Evolutionary conservation across 768 basidiomycete species (phyloP).

Genomic region (Nidularia sp.): DNA sequence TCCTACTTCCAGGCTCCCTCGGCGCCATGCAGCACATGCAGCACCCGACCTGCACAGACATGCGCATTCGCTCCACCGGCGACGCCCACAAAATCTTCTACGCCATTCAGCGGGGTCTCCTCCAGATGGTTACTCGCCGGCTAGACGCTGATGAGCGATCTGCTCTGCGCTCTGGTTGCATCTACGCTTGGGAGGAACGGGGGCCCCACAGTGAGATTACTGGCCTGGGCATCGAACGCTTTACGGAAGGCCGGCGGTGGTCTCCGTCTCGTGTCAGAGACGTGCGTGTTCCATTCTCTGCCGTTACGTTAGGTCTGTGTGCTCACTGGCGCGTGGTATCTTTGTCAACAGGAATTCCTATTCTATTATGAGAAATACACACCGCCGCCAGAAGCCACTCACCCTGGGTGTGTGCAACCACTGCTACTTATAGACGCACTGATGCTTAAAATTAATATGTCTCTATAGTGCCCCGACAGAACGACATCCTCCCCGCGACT

Average conservation of each 20-base stretch:
- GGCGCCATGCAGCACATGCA: constrained; percentile 44
- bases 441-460: constrained; percentile 7
- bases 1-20: neutral
- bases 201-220: constrained; percentile 71
- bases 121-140: constrained; percentile 73
- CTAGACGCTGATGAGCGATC: constrained; percentile 74
- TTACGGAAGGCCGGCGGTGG: constrained; percentile 83
- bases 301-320: constrained; percentile 3
- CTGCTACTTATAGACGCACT: constrained; percentile 1
- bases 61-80: constrained; percentile 71
- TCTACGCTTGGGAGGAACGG: constrained; percentile 74
- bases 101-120: constrained; percentile 56
- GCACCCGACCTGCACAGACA: constrained; percentile 65
- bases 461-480: constrained; percentile 22
- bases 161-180: constrained; percentile 48
- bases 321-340: constrained; percentile 1
- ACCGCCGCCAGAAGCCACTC: constrained; percentile 38
- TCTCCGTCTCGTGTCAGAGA: constrained; percentile 81
- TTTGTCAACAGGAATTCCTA: constrained; percentile 61
- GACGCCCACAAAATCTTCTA: constrained; percentile 83
- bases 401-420: constrained; percentile 30
- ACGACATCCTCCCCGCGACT: constrained; percentile 52
- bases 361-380: constrained; percentile 80
- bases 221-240: constrained; percentile 79
- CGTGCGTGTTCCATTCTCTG: constrained; percentile 32